These are phyloP conservation scores for Colletotrichum ledebouriae DNA, from an alignment of 2,329 filamentous ascomycete species.

Conservation along the genomic window DNA sequence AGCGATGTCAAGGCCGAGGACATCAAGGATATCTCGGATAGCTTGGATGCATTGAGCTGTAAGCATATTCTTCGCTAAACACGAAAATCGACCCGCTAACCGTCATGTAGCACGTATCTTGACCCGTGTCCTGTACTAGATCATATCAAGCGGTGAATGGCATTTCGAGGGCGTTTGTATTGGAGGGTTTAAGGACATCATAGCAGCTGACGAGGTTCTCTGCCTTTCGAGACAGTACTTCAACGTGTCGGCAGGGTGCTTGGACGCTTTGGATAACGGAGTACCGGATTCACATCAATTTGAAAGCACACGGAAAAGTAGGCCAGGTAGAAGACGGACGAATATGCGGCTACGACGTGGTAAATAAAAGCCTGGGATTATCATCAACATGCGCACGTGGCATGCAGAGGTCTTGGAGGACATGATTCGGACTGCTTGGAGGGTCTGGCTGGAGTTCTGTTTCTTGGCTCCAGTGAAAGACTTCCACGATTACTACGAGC, in stretches of 20 bases:
- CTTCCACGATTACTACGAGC: too few relatives aligned
- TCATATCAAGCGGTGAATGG: not conserved
- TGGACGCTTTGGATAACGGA: constrained; percentile 27
- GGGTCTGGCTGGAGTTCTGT: too few relatives aligned
- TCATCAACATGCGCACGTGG: not conserved
- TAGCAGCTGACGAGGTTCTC: constrained; percentile 18
- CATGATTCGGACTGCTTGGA: not conserved
- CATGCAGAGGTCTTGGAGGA: not conserved
- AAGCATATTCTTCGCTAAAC: constrained; percentile 55
- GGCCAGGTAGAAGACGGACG: not conserved
- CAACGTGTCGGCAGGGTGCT: constrained; percentile 33
- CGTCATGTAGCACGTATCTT: constrained; percentile 56
- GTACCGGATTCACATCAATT: constrained; percentile 38
- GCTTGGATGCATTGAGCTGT: constrained; percentile 85
- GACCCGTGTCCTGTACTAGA: constrained; percentile 62
- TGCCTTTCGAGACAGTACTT: constrained; percentile 29
- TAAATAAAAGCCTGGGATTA: not conserved
- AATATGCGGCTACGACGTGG: not conserved
- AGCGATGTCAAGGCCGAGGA: constrained; percentile 85
- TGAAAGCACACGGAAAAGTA: constrained; percentile 26
- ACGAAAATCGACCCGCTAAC: constrained; percentile 10
- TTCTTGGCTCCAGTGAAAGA: too few relatives aligned
- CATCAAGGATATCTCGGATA: constrained; percentile 88
- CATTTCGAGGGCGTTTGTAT: constrained; percentile 31
- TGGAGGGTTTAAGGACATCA: constrained; percentile 15